Percentiles rank a stretch among this genome's conserved stretches.
Conservation (phyloP, 2,329 filamentous ascomycete species). For the Exserohilum turcica region DNA sequence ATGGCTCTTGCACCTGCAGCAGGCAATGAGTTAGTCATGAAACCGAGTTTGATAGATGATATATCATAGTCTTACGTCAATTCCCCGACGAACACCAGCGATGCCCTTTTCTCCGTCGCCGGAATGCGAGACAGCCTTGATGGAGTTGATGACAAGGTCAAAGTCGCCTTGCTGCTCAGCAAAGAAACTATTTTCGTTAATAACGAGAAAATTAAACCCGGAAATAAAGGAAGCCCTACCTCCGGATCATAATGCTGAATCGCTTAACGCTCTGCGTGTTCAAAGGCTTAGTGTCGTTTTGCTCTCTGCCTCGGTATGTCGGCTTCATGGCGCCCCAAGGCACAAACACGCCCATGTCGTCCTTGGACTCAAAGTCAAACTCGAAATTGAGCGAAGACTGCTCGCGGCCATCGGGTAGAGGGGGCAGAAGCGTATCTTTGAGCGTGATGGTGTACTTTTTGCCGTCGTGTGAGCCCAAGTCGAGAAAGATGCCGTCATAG, state of each 20-base stretch:
- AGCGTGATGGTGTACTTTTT: slow-evolving; percentile 76
- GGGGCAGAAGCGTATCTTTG: slow-evolving; percentile 69
- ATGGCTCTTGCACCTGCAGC: slow-evolving; percentile 23
- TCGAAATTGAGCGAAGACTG: slow-evolving; percentile 76
- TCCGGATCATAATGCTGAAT: slow-evolving; percentile 79
- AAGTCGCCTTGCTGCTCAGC: slow-evolving; percentile 74
- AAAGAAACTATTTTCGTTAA: slow-evolving; percentile 67
- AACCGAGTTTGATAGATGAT: background rate
- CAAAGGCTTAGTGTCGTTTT: slow-evolving; percentile 64
- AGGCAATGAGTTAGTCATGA: slow-evolving; percentile 10
- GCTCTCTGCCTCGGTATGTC: slow-evolving; percentile 73
- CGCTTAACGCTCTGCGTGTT: slow-evolving; percentile 66
- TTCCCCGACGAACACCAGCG: background rate
- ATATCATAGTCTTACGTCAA: slow-evolving; percentile 15
- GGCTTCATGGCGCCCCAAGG: slow-evolving; percentile 69
- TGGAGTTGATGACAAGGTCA: slow-evolving; percentile 60
- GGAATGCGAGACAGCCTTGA: slow-evolving; percentile 53
- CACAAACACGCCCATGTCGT: slow-evolving; percentile 55
- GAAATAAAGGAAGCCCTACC: slow-evolving; percentile 54
- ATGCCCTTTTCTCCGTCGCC: slow-evolving; percentile 35
- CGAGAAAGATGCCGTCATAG: slow-evolving; percentile 66
- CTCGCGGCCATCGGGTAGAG: slow-evolving; percentile 68
- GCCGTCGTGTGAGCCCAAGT: slow-evolving; percentile 60
- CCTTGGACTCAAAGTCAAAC: slow-evolving; percentile 44
- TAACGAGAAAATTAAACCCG: background rate